Conservation (phyloP, 2,329 filamentous ascomycete genomes). For the Fusarium anguioides region DNA sequence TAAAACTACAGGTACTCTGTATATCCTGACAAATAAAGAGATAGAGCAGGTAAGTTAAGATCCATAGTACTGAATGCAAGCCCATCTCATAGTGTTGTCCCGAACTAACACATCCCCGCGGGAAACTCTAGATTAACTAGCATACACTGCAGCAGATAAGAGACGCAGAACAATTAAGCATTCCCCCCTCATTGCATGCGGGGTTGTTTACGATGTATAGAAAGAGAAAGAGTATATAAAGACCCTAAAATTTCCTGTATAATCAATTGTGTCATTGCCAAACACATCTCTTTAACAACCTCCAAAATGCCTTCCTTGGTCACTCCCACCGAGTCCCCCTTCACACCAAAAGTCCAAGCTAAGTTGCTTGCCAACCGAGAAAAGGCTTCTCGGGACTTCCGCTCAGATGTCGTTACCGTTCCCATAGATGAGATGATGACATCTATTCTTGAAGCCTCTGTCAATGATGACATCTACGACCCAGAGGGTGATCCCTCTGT, state of each 20-base stretch:
- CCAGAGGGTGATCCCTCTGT: slow-evolving; percentile 43
- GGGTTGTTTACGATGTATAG: not conserved
- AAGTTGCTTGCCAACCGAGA: slow-evolving; percentile 15
- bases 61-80: not conserved
- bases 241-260: not conserved
- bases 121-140: slow-evolving; percentile 15
- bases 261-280: not conserved
- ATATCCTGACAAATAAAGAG: too few species aligned
- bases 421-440: slow-evolving; percentile 45
- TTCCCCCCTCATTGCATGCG: slow-evolving; percentile 5
- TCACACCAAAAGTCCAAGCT: slow-evolving; percentile 23
- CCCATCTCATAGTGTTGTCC: not conserved
- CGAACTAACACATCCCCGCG: slow-evolving; percentile 6
- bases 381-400: slow-evolving; percentile 43
- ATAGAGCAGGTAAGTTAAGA: not conserved
- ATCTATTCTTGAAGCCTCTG: slow-evolving; percentile 44
- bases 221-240: not conserved
- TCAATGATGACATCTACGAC: slow-evolving; percentile 47
- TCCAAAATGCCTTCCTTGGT: slow-evolving; percentile 21
- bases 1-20: too few species aligned
- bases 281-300: not conserved
- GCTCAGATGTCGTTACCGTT: slow-evolving; percentile 46
- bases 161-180: not conserved
- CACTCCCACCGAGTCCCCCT: slow-evolving; percentile 14
- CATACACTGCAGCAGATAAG: slow-evolving; percentile 11